These are phyloP conservation scores for Trametes sanguinea DNA, from an alignment of 768 basidiomycete genomes.

Conservation along the genomic window DNA sequence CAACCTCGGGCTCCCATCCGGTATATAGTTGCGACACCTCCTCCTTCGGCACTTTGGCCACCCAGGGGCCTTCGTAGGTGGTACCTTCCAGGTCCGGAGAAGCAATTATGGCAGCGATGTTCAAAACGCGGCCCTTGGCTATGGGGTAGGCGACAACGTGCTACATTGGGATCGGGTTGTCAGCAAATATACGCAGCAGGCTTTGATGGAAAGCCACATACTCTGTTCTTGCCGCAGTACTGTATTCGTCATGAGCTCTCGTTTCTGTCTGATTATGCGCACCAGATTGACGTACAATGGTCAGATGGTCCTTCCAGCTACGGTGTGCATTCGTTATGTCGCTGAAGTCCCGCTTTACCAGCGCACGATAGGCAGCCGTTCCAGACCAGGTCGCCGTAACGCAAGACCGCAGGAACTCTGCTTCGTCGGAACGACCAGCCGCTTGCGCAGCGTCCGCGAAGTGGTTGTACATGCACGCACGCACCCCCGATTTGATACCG, in stretches of 20 bases:
- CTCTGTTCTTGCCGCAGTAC: conserved; percentile 20
- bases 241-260: neutral
- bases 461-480: conserved; percentile 6
- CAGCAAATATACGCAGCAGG: neutral
- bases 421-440: neutral
- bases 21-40: neutral
- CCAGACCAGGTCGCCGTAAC: conserved; percentile 1
- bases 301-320: neutral
- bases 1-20: conserved; percentile 18
- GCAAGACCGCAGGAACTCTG: neutral
- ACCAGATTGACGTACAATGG: neutral
- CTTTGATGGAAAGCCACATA: neutral
- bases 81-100: neutral
- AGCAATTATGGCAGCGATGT: neutral
- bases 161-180: neutral
- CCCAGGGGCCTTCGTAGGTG: conserved; percentile 11
- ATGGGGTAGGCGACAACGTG: conserved; percentile 18
- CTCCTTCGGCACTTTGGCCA: neutral
- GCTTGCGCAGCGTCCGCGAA: conserved; percentile 6
- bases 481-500: conserved; percentile 27
- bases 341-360: neutral
- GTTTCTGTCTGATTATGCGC: neutral
- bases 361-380: conserved; percentile 1
- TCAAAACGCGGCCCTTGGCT: conserved; percentile 9
- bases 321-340: neutral